Conservation (phyloP, 257 asterid genomes). For the Vinca minor region DNA sequence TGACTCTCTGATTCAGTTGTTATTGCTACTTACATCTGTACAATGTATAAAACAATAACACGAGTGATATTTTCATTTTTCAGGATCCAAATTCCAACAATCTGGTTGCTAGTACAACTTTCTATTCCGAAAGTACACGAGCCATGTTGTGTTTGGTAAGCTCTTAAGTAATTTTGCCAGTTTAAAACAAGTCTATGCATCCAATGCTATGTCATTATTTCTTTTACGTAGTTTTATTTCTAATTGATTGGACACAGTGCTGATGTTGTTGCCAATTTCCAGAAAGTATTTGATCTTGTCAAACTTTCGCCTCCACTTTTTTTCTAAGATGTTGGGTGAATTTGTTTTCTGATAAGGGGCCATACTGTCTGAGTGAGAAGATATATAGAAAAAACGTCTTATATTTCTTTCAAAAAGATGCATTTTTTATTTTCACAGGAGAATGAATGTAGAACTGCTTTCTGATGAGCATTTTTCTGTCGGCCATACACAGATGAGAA, state of each 20-base stretch:
- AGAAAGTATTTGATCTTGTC: background rate
- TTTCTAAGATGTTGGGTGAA: background rate
- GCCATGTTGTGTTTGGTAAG: constrained; percentile 97
- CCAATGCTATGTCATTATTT: background rate
- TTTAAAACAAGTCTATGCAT: background rate
- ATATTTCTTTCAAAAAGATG: background rate
- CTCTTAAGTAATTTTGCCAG: too few species aligned
- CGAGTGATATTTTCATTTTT: constrained; percentile 13
- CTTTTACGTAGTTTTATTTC: too few species aligned
- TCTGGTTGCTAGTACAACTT: constrained; percentile 80
- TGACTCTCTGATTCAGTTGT: constrained; percentile 3
- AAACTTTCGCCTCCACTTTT: background rate
- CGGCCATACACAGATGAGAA: constrained; percentile 47
- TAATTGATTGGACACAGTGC: background rate
- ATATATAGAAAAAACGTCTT: background rate
- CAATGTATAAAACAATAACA: background rate
- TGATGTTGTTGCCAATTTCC: background rate
- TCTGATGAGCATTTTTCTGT: too few species aligned
- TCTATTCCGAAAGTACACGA: constrained; percentile 75
- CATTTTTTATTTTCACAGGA: background rate
- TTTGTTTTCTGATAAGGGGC: background rate
- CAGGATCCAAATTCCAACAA: constrained; percentile 92
- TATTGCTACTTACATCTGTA: background rate
- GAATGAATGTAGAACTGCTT: background rate
- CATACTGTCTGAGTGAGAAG: background rate